phyloP scores from a whole-genome alignment of 192 early-diverging fungal genomes.

The Podila epicladia region DNA sequence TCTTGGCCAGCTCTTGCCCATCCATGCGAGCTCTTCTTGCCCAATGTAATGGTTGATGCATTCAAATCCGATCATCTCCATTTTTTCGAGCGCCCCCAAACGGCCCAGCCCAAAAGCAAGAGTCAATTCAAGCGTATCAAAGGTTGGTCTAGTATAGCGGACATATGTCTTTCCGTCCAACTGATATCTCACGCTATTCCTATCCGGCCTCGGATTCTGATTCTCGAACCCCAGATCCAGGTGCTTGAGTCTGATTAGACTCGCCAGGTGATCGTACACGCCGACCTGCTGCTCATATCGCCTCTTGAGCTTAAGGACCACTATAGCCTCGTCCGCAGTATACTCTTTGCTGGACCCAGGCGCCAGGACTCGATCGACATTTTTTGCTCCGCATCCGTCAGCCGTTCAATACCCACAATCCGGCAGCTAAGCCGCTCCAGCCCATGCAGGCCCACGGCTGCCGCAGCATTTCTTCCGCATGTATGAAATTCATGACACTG shows the following conservation, averaged over 20 bases:
- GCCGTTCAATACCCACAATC: background rate
- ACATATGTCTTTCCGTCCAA: too few relatives aligned
- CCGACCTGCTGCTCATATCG: too few relatives aligned
- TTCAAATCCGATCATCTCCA: slow-evolving; percentile 19
- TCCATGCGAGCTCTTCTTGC: background rate
- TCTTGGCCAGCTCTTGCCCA: background rate
- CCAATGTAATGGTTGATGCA: background rate
- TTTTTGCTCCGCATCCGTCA: background rate
- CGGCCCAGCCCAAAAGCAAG: background rate
- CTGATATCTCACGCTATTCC: too few relatives aligned
- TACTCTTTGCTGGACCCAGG: too few relatives aligned
- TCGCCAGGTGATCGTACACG: too few relatives aligned
- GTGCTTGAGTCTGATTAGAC: background rate
- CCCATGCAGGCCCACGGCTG: background rate
- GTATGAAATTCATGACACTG: background rate
- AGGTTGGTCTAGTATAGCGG: too few relatives aligned
- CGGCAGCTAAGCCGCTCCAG: background rate
- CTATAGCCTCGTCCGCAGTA: too few relatives aligned
- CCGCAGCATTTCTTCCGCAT: background rate
- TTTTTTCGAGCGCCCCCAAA: background rate
- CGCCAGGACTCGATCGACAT: too few relatives aligned
- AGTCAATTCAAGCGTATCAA: background rate
- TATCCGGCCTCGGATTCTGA: too few relatives aligned
- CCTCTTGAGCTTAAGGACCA: too few relatives aligned
- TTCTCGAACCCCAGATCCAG: slow-evolving; percentile 3